These are phyloP conservation scores for Apiotrichum laibachii DNA, from an alignment of 1,284 basidiomycete species.

Conservation along the genomic window DNA sequence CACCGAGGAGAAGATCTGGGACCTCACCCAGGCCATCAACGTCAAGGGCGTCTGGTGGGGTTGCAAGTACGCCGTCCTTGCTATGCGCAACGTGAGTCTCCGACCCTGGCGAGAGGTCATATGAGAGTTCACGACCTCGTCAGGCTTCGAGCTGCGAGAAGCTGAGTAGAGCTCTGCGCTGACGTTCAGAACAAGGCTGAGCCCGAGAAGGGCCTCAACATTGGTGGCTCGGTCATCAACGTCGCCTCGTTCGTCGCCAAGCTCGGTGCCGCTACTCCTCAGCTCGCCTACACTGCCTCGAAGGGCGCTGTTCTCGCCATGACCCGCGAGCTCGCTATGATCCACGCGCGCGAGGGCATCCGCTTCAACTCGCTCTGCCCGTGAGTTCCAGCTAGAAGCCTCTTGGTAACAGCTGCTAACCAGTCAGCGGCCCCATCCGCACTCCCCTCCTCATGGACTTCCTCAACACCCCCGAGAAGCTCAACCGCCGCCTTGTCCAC, in stretches of 20 bases:
- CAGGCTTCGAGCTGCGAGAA: neutral
- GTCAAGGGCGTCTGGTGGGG: constrained; percentile 99
- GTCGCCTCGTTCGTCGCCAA: constrained; percentile 90
- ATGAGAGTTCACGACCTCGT: no score
- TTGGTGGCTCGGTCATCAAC: constrained; percentile 93
- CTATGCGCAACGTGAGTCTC: constrained; percentile 67
- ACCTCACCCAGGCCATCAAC: constrained; percentile 89
- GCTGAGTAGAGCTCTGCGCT: neutral
- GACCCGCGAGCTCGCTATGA: constrained; percentile 95
- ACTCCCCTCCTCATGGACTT: constrained; percentile 97
- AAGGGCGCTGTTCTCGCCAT: constrained; percentile 93
- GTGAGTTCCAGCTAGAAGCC: constrained; percentile 58
- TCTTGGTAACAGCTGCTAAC: neutral
- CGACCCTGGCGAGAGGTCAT: neutral
- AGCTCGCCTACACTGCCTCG: constrained; percentile 69
- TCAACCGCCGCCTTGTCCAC: constrained; percentile 82
- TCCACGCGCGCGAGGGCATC: constrained; percentile 94
- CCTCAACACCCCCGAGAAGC: constrained; percentile 94
- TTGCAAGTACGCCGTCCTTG: constrained; percentile 91
- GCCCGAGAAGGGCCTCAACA: constrained; percentile 69
- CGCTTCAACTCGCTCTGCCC: constrained; percentile 93
- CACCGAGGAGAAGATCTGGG: constrained; percentile 95
- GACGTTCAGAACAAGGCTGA: constrained; percentile 68
- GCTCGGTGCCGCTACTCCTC: constrained; percentile 91
- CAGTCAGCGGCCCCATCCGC: constrained; percentile 77